Evolutionary conservation across 257 asterid species (phyloP).

Genomic region (Solanum piurae): DNA sequence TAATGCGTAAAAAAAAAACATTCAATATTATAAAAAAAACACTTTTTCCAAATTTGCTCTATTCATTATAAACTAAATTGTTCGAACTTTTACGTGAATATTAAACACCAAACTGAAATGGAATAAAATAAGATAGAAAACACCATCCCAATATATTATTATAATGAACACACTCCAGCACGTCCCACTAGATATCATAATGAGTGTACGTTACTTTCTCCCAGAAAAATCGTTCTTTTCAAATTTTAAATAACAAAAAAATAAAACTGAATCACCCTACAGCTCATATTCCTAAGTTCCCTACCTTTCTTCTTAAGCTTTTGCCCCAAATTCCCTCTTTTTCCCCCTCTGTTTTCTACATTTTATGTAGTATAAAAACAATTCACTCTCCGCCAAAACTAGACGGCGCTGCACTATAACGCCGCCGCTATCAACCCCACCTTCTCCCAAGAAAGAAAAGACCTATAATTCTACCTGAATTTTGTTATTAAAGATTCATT

Average conservation of each 20-base stretch:
- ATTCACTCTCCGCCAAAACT: conserved; percentile 7
- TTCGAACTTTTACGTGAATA: accelerated
- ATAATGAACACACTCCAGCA: neutral
- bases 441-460: neutral
- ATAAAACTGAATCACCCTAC: neutral
- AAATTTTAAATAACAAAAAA: neutral
- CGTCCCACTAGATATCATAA: neutral
- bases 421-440: conserved; percentile 9
- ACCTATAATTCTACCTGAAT: neutral
- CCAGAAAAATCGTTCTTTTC: neutral
- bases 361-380: neutral
- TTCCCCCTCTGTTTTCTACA: neutral
- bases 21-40: too few relatives aligned
- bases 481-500: neutral
- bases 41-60: neutral
- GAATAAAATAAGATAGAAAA: neutral
- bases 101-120: accelerated
- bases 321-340: neutral
- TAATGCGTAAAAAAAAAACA: too few relatives aligned
- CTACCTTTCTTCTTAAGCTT: conserved; percentile 26
- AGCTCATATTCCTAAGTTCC: conserved; percentile 21
- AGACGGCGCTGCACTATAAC: conserved; percentile 9
- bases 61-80: too few relatives aligned
- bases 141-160: neutral
- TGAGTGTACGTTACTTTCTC: conserved; percentile 3